A percentile compares a stretch with the other conserved stretches of the same genome.
These are phyloP conservation scores for Phytophthora ramorum DNA, from an alignment of 352 stramenopile species.

Conservation along the genomic window DNA sequence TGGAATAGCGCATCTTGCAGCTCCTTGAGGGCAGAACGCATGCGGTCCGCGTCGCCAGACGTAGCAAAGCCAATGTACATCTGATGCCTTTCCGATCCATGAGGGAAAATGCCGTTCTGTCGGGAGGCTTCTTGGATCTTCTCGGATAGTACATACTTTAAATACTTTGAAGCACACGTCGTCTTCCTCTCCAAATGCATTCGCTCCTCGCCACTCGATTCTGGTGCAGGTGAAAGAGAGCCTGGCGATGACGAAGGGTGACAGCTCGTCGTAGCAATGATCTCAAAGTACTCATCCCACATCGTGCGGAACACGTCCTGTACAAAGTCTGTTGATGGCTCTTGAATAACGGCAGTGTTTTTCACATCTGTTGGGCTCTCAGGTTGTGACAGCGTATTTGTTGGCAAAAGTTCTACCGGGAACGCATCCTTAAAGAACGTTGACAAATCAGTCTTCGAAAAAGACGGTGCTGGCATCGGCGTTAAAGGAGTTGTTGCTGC, in stretches of 20 bases:
- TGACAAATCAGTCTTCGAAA: slow-evolving; percentile 40
- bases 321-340: slow-evolving; percentile 28
- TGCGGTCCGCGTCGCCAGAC: slow-evolving; percentile 57
- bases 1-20: slow-evolving; percentile 77
- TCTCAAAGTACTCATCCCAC: slow-evolving; percentile 39
- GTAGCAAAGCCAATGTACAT: slow-evolving; percentile 51
- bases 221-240: slow-evolving; percentile 15
- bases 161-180: slow-evolving; percentile 53
- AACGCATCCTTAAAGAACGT: slow-evolving; percentile 52
- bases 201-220: slow-evolving; percentile 15
- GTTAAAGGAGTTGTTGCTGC: background rate
- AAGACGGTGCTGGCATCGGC: slow-evolving; percentile 2
- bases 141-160: slow-evolving; percentile 80
- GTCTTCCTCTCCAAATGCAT: slow-evolving; percentile 26
- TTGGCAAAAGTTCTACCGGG: slow-evolving; percentile 18
- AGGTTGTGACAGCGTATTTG: slow-evolving; percentile 3
- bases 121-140: slow-evolving; percentile 76
- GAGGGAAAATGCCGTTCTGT: slow-evolving; percentile 74
- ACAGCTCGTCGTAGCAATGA: slow-evolving; percentile 15
- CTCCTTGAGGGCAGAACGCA: slow-evolving; percentile 60
- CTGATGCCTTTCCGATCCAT: slow-evolving; percentile 71
- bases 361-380: slow-evolving; percentile 15
- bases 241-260: slow-evolving; percentile 21
- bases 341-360: slow-evolving; percentile 1
- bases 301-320: slow-evolving; percentile 31